Evolutionary conservation across 1,139 yeast genomes (phyloP).

Genomic region (Meyerozyma carpophila): DNA sequence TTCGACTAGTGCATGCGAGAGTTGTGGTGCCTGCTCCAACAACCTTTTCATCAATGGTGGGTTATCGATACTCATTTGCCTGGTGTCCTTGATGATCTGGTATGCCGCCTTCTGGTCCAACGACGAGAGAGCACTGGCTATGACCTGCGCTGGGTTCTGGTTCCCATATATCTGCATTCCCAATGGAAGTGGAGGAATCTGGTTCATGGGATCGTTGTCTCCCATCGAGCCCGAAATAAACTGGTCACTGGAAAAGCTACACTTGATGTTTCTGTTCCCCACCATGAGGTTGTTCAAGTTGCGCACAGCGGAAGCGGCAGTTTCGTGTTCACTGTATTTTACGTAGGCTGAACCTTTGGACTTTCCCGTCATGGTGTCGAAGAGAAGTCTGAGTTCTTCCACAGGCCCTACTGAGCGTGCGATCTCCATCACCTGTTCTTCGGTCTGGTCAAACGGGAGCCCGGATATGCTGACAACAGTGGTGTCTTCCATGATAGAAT

Average conservation of each 20-base stretch:
- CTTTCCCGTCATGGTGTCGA: slow-evolving; percentile 85
- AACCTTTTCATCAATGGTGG: slow-evolving; percentile 61
- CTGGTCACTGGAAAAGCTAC: slow-evolving; percentile 59
- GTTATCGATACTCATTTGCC: slow-evolving; percentile 55
- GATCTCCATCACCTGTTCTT: slow-evolving; percentile 79
- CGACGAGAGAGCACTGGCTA: slow-evolving; percentile 52
- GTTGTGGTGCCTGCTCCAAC: slow-evolving; percentile 68
- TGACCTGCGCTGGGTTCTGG: slow-evolving; percentile 55
- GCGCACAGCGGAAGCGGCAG: slow-evolving; percentile 88
- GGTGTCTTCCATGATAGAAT: slow-evolving; percentile 16
- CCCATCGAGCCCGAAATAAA: slow-evolving; percentile 6
- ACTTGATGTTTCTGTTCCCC: slow-evolving; percentile 61
- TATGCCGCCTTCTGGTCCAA: slow-evolving; percentile 54
- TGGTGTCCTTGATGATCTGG: slow-evolving; percentile 56
- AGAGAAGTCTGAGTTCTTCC: slow-evolving; percentile 63
- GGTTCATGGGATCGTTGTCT: slow-evolving; percentile 9
- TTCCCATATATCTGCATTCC: slow-evolving; percentile 49
- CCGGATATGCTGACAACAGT: slow-evolving; percentile 32
- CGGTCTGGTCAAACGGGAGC: slow-evolving; percentile 53
- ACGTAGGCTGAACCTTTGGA: slow-evolving; percentile 90
- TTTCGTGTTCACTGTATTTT: slow-evolving; percentile 68
- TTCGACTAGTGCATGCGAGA: slow-evolving; percentile 79
- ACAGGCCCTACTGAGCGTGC: slow-evolving; percentile 88
- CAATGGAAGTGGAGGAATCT: slow-evolving; percentile 41
- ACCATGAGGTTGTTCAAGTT: slow-evolving; percentile 76